These are phyloP conservation scores for Penicillium verrucosum DNA, from an alignment of 2,329 filamentous ascomycete genomes.

Conservation along the genomic window DNA sequence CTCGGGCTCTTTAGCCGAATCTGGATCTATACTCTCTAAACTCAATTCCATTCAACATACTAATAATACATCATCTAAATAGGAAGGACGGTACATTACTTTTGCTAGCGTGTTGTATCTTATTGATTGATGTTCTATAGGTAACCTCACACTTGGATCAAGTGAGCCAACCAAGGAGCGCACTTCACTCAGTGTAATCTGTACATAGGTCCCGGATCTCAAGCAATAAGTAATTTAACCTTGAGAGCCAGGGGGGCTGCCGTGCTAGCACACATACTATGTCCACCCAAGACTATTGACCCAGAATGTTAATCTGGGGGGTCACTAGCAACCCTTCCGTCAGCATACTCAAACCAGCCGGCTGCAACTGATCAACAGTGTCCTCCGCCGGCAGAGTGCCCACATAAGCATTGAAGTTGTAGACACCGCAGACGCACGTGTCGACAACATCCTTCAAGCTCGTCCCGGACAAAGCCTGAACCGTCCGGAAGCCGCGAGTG, in stretches of 20 bases:
- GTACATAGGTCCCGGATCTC: not conserved
- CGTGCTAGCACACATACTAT: too few relatives aligned
- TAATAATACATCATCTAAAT: not conserved
- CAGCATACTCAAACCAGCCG: conserved; percentile 32
- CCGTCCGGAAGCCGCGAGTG: conserved; percentile 38
- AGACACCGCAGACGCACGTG: conserved; percentile 50
- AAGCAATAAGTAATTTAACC: not conserved
- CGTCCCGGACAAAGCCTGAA: conserved; percentile 42
- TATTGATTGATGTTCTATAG: not conserved
- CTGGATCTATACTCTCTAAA: too few relatives aligned
- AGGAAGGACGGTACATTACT: too few relatives aligned
- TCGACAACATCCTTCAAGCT: conserved; percentile 52
- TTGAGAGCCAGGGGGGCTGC: not conserved
- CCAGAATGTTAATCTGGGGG: conserved; percentile 30
- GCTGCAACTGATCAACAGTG: conserved; percentile 36
- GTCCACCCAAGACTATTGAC: not conserved
- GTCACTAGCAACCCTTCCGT: conserved; percentile 28
- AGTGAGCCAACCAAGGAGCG: not conserved
- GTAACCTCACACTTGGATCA: not conserved
- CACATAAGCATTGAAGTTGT: conserved; percentile 58
- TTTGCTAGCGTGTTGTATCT: not conserved
- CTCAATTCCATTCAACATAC: not conserved
- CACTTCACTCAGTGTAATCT: not conserved
- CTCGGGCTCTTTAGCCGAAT: not conserved
- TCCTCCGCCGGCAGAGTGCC: conserved; percentile 46